These are phyloP conservation scores for Phytopythium helicoides DNA, from an alignment of 352 stramenopile species.

Conservation along the genomic window DNA sequence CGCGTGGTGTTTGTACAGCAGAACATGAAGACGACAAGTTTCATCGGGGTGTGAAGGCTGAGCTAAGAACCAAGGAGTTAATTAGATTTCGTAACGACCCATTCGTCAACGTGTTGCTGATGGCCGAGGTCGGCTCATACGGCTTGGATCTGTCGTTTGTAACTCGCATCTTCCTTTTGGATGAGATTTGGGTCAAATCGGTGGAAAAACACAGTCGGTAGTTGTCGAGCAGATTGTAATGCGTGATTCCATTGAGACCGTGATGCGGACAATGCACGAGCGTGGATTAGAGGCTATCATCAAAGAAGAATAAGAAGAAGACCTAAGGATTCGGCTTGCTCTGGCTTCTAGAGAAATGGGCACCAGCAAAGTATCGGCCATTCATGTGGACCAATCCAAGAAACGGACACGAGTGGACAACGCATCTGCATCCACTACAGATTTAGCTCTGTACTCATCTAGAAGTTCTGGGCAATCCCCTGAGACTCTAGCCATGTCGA, in stretches of 20 bases:
- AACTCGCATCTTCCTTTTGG: conserved; percentile 97
- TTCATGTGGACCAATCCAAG: conserved; percentile 7
- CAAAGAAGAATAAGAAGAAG: conserved; percentile 1
- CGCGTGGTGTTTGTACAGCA: conserved; percentile 75
- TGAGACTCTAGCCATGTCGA: too few species aligned
- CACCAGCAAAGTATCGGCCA: not conserved
- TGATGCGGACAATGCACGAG: conserved; percentile 59
- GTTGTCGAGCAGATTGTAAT: conserved; percentile 92
- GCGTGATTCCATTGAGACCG: conserved; percentile 79
- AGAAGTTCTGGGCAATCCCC: too few species aligned
- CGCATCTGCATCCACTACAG: too few species aligned
- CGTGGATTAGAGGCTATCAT: conserved; percentile 1
- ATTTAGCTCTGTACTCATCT: too few species aligned
- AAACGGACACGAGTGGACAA: conserved; percentile 37
- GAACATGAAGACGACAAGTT: conserved; percentile 53
- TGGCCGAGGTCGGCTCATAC: conserved; percentile 94
- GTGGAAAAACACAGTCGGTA: conserved; percentile 88
- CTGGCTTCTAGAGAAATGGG: not conserved
- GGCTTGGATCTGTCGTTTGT: conserved; percentile 98
- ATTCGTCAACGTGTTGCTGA: conserved; percentile 89
- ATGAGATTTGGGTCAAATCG: conserved; percentile 96
- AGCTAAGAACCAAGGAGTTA: conserved; percentile 51
- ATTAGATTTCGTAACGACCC: conserved; percentile 55
- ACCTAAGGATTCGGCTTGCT: not conserved
- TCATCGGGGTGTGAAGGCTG: conserved; percentile 49